These are phyloP conservation scores for Jatropha podagrica DNA, from an alignment of 441 rosid genomes.

Conservation along the genomic window DNA sequence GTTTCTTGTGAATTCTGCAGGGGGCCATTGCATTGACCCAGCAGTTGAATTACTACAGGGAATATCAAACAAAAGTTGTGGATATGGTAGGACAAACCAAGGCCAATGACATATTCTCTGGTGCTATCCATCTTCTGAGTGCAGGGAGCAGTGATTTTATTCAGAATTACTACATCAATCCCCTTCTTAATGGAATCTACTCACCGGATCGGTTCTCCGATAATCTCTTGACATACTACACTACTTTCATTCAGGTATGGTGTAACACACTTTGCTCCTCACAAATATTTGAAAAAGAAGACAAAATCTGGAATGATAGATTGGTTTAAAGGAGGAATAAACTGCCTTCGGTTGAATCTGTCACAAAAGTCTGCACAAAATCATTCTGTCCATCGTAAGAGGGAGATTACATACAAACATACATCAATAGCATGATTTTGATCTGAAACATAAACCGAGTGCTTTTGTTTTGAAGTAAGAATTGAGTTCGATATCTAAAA, in stretches of 20 bases:
- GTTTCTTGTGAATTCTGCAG: constrained; percentile 41
- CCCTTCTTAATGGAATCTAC: constrained; percentile 47
- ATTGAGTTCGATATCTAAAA: background rate
- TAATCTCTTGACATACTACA: constrained; percentile 63
- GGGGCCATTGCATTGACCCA: constrained; percentile 67
- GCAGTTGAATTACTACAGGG: constrained; percentile 77
- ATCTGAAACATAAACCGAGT: background rate
- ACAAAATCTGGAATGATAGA: constrained; percentile 1
- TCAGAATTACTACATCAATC: constrained; percentile 85
- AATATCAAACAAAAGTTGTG: constrained; percentile 62
- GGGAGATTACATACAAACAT: constrained; percentile 1
- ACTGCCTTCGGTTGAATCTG: background rate
- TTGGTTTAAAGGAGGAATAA: background rate
- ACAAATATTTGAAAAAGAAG: background rate
- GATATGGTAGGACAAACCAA: constrained; percentile 34
- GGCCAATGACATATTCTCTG: constrained; percentile 53
- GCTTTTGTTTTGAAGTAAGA: background rate
- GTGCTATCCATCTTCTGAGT: constrained; percentile 74
- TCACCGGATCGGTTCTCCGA: constrained; percentile 64
- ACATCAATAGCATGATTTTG: background rate
- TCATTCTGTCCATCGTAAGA: background rate
- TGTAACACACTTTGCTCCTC: background rate
- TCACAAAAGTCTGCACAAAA: background rate
- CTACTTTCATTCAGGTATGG: constrained; percentile 71
- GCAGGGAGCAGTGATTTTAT: constrained; percentile 91